These are phyloP conservation scores for Penicillium psychrosexuale DNA, from an alignment of 2,329 filamentous ascomycete species.

Conservation along the genomic window DNA sequence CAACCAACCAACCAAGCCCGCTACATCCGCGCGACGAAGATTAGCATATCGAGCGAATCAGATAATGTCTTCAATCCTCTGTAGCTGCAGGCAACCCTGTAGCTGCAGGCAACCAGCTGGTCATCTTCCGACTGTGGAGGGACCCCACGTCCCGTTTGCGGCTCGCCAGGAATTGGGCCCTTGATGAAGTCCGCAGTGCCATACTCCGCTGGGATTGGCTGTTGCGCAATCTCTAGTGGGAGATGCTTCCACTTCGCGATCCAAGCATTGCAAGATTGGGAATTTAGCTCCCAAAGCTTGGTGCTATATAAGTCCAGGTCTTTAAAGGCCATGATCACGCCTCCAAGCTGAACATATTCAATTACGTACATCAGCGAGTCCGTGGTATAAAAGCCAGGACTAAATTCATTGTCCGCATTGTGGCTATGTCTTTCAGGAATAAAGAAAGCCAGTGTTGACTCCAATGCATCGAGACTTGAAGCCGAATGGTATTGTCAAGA, in stretches of 20 bases:
- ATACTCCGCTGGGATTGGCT: neutral
- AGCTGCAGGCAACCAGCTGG: neutral
- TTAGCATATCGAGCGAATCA: neutral
- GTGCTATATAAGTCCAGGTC: neutral
- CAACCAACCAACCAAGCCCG: too few species aligned
- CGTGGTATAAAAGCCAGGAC: too few species aligned
- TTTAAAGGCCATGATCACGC: neutral
- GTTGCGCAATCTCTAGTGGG: neutral
- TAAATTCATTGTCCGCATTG: neutral
- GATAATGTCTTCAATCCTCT: neutral
- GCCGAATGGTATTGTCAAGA: too few species aligned
- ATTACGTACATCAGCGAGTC: too few species aligned
- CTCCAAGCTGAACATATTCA: too few species aligned
- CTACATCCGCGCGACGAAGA: neutral
- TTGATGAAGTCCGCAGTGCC: neutral
- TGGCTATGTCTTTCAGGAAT: neutral
- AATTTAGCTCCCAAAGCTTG: neutral
- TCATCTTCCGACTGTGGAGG: neutral
- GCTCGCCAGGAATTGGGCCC: neutral
- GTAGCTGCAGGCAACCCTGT: neutral
- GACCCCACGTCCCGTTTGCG: neutral
- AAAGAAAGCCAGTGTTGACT: neutral
- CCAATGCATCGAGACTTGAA: too few species aligned
- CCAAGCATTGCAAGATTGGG: neutral
- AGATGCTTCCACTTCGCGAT: neutral